A percentile compares a stretch with the other conserved stretches of the same genome.
phyloP scores from a whole-genome alignment of 495 filamentous ascomycete genomes.

The Podospora tetraspora region DNA sequence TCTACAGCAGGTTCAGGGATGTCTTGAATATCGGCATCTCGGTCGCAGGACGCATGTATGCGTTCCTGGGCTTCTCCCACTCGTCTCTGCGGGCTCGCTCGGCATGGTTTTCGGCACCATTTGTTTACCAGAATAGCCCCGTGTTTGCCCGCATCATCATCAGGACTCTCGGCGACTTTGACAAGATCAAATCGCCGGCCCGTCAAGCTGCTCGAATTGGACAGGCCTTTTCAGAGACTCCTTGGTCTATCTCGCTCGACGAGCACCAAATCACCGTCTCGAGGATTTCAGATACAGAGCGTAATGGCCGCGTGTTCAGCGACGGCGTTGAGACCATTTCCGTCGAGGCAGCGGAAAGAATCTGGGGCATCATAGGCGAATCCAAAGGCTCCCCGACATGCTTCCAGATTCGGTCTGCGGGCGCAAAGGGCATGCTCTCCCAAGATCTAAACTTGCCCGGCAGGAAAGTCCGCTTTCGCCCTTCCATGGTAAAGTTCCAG shows the following conservation, averaged over 20 bases:
- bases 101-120: conserved; percentile 71
- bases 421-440: conserved; percentile 68
- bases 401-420: conserved; percentile 66
- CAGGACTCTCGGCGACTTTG: conserved; percentile 58
- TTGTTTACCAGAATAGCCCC: conserved; percentile 44
- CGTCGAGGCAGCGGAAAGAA: conserved; percentile 43
- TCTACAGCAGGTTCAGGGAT: conserved; percentile 56
- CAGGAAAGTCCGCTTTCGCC: conserved; percentile 51
- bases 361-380: conserved; percentile 44
- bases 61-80: conserved; percentile 76
- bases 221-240: conserved; percentile 77
- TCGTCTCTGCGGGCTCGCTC: conserved; percentile 65
- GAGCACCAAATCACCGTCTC: conserved; percentile 30
- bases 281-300: conserved; percentile 40
- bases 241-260: conserved; percentile 43
- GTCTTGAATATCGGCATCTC: conserved; percentile 52
- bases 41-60: conserved; percentile 59
- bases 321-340: conserved; percentile 78
- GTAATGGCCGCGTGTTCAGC: conserved; percentile 56
- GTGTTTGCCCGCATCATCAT: conserved; percentile 51
- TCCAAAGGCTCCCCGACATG: conserved; percentile 49
- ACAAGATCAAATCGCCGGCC: conserved; percentile 57
- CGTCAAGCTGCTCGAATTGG: conserved; percentile 77
- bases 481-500: conserved; percentile 77
- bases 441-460: conserved; percentile 56